phyloP scores from a whole-genome alignment of 768 basidiomycete species.

The Lenzites betulinus region DNA sequence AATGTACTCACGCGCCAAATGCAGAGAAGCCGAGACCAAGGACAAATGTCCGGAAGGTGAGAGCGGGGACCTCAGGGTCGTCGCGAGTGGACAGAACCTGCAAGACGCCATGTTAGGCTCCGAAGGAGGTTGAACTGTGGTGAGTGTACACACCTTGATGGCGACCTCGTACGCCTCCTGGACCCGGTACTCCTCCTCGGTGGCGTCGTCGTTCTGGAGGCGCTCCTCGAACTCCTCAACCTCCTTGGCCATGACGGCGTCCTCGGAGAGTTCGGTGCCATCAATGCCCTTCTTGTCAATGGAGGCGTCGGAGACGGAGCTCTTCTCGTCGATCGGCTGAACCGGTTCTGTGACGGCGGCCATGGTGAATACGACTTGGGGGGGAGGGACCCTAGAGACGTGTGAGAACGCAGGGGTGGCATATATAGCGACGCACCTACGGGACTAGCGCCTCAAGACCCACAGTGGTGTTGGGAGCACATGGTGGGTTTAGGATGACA shows the following conservation, averaged over 20 bases:
- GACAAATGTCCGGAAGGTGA: conserved; percentile 60
- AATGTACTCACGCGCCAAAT: conserved; percentile 49
- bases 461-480: conserved; percentile 14
- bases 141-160: conserved; percentile 35
- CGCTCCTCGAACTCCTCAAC: conserved; percentile 36
- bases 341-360: conserved; percentile 13
- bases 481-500: conserved; percentile 4
- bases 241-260: conserved; percentile 30
- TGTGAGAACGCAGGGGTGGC: neutral
- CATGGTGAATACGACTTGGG: conserved; percentile 18
- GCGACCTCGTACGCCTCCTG: conserved; percentile 42
- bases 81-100: conserved; percentile 40
- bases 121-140: neutral
- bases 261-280: conserved; percentile 24
- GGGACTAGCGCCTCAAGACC: neutral
- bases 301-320: conserved; percentile 22
- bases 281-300: conserved; percentile 25
- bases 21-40: conserved; percentile 55
- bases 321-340: conserved; percentile 26
- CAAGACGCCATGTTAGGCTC: neutral
- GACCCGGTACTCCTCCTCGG: conserved; percentile 40
- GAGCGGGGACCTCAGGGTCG: conserved; percentile 42
- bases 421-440: conserved; percentile 11
- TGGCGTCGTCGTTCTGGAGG: conserved; percentile 33
- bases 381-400: conserved; percentile 4